Evolutionary conservation across 2,329 filamentous ascomycete genomes (phyloP), one percentile per base, ranked within the genome.

Genomic region (Acrocalymma vagum): DNA sequence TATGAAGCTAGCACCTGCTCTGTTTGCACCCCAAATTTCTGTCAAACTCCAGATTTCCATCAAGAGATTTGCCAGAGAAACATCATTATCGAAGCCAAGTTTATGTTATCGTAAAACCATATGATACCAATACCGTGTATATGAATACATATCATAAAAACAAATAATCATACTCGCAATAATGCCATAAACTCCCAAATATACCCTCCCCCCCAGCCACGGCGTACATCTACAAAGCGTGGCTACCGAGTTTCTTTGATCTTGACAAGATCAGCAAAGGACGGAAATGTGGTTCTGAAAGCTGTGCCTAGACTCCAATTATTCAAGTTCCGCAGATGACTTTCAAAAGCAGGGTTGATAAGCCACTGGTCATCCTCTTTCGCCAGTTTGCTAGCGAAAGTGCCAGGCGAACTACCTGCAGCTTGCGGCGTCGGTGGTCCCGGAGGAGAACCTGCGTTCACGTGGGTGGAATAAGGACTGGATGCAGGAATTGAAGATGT

Each of bases 291-390:
- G 46, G 79, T 76, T 15, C 79, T 78, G 67, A 94, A 94, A 2
- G 76, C 75, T 5, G 81, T 78, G 0, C 90, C 90, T 2, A 96
- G 63, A 43, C 83, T 87, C 91, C 92, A 96, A 60, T 95, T 95
- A 44, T 85, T 81, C 25, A 91, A 62, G 28, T 88, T 79, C 3
- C 86, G 73, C 32, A 96, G 63, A 65, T 96, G 91, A 24, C 83
- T 78, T 70, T 95, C 89, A 65, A 95, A 96, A 0, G 90, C 88
- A 0, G 90, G 90, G 51, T 94, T 95, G 49, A 96, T 90, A 50
- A 88, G 78, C 45, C 90, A 75, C 58, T 91, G 86, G 7, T 86
- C 82, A 3, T 67, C 63, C 11, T 67, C 66, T 16, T 54, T 60
- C 8, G 53, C 50, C 2, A 58, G 38, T n/a, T 34, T 40, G 9